Conservation (phyloP, 192 early-diverging fungal species). For the Dissophora globulifera region DNA sequence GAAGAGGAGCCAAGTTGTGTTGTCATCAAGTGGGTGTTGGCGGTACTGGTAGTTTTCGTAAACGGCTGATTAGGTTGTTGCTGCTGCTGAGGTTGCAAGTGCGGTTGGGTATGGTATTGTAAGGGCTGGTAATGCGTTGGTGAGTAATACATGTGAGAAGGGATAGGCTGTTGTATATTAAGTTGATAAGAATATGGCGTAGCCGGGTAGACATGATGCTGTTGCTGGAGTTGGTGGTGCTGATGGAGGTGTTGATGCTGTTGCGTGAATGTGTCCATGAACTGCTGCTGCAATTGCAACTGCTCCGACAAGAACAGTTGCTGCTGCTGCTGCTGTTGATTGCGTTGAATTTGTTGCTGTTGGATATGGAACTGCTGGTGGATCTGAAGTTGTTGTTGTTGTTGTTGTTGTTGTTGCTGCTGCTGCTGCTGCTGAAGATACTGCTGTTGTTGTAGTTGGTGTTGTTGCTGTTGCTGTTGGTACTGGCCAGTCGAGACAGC, state of each 20-base stretch:
- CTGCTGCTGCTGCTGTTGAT: constrained; percentile 16
- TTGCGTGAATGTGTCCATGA: constrained; percentile 14
- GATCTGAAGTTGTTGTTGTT: constrained; percentile 4
- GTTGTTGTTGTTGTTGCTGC: constrained; percentile 1
- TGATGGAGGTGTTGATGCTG: background rate
- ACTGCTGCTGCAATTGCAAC: constrained; percentile 15
- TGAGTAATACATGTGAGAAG: constrained; percentile 6
- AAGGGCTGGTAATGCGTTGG: background rate
- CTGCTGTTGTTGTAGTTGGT: too few relatives aligned
- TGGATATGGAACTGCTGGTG: constrained; percentile 11
- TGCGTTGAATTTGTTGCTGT: constrained; percentile 20
- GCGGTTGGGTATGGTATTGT: background rate
- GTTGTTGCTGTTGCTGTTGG: constrained; percentile 8
- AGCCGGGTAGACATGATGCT: background rate
- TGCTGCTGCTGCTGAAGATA: constrained; percentile 4
- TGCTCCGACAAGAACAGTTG: constrained; percentile 10
- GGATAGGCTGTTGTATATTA: constrained; percentile 5
- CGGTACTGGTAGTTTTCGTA: background rate
- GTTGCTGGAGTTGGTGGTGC: background rate
- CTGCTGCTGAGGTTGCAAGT: constrained; percentile 11
- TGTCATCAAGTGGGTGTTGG: background rate
- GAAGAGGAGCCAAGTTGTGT: too few relatives aligned
- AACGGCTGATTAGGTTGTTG: background rate
- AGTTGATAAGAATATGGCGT: constrained; percentile 12
- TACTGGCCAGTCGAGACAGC: background rate